These are phyloP conservation scores for Venturia nashicola DNA, from an alignment of 2,329 filamentous ascomycete species.

Conservation along the genomic window DNA sequence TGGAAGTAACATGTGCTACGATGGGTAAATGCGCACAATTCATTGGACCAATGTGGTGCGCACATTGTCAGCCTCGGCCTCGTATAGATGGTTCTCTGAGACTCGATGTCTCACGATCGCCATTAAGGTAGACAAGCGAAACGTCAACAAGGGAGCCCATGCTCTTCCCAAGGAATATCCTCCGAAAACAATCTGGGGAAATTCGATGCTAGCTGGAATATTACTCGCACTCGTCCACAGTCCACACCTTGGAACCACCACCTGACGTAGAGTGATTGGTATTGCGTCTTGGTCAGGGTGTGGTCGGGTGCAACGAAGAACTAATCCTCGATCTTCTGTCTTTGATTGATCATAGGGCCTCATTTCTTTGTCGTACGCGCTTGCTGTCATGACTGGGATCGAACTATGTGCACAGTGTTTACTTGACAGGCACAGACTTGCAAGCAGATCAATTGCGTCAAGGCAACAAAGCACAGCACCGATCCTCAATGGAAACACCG, in stretches of 20 bases:
- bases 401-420: not conserved
- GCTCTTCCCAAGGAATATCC: not conserved
- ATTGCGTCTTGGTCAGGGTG: not conserved
- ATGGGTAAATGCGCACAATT: not conserved
- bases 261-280: not conserved
- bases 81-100: not conserved
- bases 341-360: not conserved
- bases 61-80: constrained; percentile 6
- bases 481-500: not conserved
- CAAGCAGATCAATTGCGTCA: not conserved
- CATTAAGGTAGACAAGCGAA: constrained; percentile 3
- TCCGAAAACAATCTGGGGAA: constrained; percentile 4
- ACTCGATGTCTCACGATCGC: constrained; percentile 3
- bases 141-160: not conserved
- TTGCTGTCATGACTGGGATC: not conserved
- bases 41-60: not conserved
- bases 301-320: not conserved
- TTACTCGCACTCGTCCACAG: not conserved
- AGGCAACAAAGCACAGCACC: not conserved
- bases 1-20: not conserved
- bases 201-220: not conserved
- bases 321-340: not conserved
- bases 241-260: not conserved
- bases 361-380: not conserved
- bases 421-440: not conserved